Base-by-base conservation (phyloP, 805 yeast genomes). In the Lachancea quebecensis region DNA sequence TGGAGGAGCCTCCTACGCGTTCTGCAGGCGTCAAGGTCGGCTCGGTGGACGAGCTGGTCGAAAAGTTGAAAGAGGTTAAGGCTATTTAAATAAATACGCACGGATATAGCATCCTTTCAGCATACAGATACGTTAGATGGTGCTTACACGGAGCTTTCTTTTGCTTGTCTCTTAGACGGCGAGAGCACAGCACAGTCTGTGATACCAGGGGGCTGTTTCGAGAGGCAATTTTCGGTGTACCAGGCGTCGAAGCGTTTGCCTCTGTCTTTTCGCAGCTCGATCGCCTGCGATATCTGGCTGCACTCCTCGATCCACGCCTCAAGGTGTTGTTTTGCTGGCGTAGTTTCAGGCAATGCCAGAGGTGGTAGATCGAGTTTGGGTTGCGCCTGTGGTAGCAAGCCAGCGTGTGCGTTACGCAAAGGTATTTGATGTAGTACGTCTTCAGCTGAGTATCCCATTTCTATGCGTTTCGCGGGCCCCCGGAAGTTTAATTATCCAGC, bases 1-100 rank as follows among this genome's bases (percentile, higher is more conserved):
- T 93, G 12, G 81, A 81, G 55, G 97, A 93, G 63, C 99, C 99
- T 21, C 81, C 90, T 16, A 72, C 74, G 38, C 83, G 96, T 67
- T 66, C 74, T 47, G 83, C 93, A 2, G 98, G 98, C 61, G 67
- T 84, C 52, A 86, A 77, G 68, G 95, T 93, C 17, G 77, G 69
- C 12, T 68, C 74, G 42, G 96, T 89, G 38, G 97, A 87, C 60
- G 96, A 87, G 66, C 73, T 93, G 58, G 67, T 93, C 45, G 60
- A 74, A 42, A 86, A 85, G 62, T 75, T 93, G 62, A 87, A 87
- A 68, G 90, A 82, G 44, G 69, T 71, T 38, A 85, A 86, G 58
- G 86, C 85, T 39, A 71, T 84, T 46, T 82, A 73, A 30, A 12
- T 30, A 30, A 7, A 34, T 10, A 17, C 21, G 16, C 37, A 34